Evolutionary conservation across 73 alveolate species (phyloP).

Genomic region (Stentor coeruleus): DNA sequence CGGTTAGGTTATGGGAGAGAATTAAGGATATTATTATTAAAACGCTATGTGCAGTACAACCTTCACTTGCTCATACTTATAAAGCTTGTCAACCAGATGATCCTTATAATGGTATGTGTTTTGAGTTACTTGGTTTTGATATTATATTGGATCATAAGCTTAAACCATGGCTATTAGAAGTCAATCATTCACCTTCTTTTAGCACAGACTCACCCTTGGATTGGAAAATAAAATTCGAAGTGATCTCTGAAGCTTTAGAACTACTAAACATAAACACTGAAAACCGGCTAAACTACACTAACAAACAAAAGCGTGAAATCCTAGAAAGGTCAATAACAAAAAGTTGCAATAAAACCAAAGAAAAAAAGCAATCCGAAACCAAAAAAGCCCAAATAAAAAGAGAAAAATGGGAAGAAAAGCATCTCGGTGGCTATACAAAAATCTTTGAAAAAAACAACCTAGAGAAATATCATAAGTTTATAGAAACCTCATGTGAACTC

Average conservation of each 20-base stretch:
- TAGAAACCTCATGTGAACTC: neutral
- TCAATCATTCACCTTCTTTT: constrained; percentile 54
- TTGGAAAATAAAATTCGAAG: constrained; percentile 31
- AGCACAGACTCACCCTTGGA: constrained; percentile 54
- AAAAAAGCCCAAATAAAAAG: constrained; percentile 29
- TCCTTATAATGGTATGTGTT: constrained; percentile 51
- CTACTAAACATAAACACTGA: constrained; percentile 34
- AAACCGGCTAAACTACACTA: constrained; percentile 13
- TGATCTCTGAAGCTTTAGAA: constrained; percentile 30
- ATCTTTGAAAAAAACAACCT: constrained; percentile 28
- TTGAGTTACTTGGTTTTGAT: constrained; percentile 55
- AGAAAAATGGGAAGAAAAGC: constrained; percentile 44
- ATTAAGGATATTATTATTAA: constrained; percentile 55
- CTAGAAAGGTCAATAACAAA: constrained; percentile 38
- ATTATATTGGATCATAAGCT: constrained; percentile 45
- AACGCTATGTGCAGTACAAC: constrained; percentile 57
- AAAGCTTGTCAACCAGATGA: constrained; percentile 58
- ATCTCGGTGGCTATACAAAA: constrained; percentile 46
- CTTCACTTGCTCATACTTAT: constrained; percentile 54
- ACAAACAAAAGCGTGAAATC: constrained; percentile 20
- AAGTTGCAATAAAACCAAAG: constrained; percentile 19
- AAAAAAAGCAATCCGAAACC: constrained; percentile 35
- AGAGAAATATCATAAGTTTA: neutral
- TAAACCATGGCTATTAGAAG: constrained; percentile 46
- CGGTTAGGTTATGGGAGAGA: constrained; percentile 34